These are phyloP conservation scores for Brachypodium distachyon DNA, from an alignment of 202 grass and related monocot species.

Conservation along the genomic window DNA sequence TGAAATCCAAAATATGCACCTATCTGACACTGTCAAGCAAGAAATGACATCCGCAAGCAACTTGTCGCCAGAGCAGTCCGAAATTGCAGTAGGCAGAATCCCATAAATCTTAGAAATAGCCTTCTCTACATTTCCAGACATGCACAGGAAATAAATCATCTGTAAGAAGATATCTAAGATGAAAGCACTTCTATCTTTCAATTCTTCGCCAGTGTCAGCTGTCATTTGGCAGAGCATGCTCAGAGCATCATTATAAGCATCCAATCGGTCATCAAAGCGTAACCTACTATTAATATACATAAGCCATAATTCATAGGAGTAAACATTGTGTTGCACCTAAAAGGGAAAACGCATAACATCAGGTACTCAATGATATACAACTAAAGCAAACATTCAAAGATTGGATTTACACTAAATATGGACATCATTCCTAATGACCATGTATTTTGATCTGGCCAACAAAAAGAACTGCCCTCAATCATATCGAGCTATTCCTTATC, in stretches of 20 bases:
- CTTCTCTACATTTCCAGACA: constrained; percentile 63
- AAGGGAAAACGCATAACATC: constrained; percentile 38
- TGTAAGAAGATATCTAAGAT: constrained; percentile 91
- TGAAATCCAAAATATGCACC: constrained; percentile 93
- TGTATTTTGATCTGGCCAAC: not conserved
- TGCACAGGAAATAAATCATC: constrained; percentile 90
- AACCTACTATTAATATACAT: constrained; percentile 99
- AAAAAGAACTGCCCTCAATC: not conserved
- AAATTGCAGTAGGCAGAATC: constrained; percentile 32
- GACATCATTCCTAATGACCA: not conserved
- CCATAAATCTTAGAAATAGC: constrained; percentile 59
- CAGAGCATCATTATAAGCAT: constrained; percentile 78
- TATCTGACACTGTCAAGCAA: constrained; percentile 56
- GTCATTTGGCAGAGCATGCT: constrained; percentile 61
- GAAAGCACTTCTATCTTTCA: constrained; percentile 74
- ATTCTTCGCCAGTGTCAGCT: constrained; percentile 40
- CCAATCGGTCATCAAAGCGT: constrained; percentile 74
- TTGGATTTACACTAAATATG: constrained; percentile 2
- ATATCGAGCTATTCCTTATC: too few relatives aligned
- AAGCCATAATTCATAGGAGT: constrained; percentile 95
- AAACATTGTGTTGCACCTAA: constrained; percentile 88
- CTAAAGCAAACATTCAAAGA: constrained; percentile 12
- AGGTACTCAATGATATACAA: not conserved
- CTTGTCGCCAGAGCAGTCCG: constrained; percentile 60
- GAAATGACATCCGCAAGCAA: constrained; percentile 56